phyloP scores from a whole-genome alignment of 2,329 filamentous ascomycete species.

The Aspergillus ochraceoroseus region DNA sequence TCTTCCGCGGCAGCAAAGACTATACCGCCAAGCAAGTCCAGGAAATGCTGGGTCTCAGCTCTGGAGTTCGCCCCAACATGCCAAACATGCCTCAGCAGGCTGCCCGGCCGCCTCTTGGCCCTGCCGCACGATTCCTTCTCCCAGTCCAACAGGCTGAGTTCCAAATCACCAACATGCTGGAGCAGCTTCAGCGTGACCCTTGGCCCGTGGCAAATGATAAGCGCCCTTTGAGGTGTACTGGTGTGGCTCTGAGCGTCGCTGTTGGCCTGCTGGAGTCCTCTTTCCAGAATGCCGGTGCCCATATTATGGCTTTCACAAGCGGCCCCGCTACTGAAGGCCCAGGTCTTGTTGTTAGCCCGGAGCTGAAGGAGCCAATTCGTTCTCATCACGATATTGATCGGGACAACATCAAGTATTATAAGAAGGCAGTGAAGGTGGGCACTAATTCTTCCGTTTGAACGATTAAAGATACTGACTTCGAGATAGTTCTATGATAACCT shows the following conservation, averaged over 20 bases:
- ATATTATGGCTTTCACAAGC: constrained; percentile 96
- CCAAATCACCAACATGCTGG: constrained; percentile 90
- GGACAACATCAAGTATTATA: constrained; percentile 99
- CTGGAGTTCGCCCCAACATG: constrained; percentile 67
- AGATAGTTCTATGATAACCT: constrained; percentile 84
- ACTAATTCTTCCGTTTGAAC: background rate
- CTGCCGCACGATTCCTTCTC: constrained; percentile 83
- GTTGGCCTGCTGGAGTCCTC: constrained; percentile 88
- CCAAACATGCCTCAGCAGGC: constrained; percentile 66
- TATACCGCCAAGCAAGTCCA: constrained; percentile 99
- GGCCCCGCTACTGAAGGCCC: constrained; percentile 93
- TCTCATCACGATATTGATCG: constrained; percentile 98
- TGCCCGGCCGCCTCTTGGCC: constrained; percentile 69
- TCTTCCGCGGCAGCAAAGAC: constrained; percentile 96
- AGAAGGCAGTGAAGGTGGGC: constrained; percentile 88
- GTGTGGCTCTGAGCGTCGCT: constrained; percentile 92
- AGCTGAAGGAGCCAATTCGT: constrained; percentile 91
- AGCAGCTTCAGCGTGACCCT: constrained; percentile 92
- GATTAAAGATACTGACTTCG: constrained; percentile 20
- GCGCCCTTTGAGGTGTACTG: constrained; percentile 84
- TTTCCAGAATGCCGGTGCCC: constrained; percentile 89
- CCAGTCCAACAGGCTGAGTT: constrained; percentile 96
- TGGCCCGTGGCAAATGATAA: constrained; percentile 96
- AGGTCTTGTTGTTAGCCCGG: constrained; percentile 92
- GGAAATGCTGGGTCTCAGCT: constrained; percentile 85